Percentiles rank a stretch among this genome's conserved stretches.
Evolutionary conservation across 352 stramenopile genomes (phyloP).

Genomic region (Pythium plurisporium): DNA sequence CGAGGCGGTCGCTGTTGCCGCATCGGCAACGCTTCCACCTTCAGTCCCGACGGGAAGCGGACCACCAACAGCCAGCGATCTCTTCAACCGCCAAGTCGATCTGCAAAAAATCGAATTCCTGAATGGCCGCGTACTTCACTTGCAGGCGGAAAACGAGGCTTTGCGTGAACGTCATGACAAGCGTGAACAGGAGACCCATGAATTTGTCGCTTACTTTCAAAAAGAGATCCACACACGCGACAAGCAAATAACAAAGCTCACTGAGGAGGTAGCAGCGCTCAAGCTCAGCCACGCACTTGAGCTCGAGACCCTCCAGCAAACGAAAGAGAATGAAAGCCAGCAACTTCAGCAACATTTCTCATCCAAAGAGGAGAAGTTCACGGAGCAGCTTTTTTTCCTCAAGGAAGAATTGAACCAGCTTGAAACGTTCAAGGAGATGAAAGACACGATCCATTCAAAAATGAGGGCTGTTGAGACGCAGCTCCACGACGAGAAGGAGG

Average conservation of each 20-base stretch:
- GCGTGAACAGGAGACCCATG: constrained; percentile 90
- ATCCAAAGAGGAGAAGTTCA: constrained; percentile 47
- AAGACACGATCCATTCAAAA: constrained; percentile 50
- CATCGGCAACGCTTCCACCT: neutral
- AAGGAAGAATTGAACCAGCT: constrained; percentile 66
- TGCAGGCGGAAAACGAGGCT: constrained; percentile 77
- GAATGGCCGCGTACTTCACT: constrained; percentile 46
- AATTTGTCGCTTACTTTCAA: constrained; percentile 94
- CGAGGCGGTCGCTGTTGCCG: neutral
- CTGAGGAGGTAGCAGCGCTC: constrained; percentile 69
- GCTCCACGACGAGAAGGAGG: constrained; percentile 48
- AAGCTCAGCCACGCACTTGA: constrained; percentile 62
- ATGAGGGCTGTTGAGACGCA: constrained; percentile 60
- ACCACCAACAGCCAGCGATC: constrained; percentile 32
- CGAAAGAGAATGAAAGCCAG: constrained; percentile 43
- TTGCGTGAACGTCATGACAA: constrained; percentile 78
- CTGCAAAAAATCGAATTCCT: constrained; percentile 59
- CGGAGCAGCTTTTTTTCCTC: constrained; percentile 53
- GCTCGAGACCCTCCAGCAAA: constrained; percentile 41
- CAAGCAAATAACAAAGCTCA: constrained; percentile 70
- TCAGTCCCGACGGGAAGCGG: neutral
- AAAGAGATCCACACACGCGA: constrained; percentile 86
- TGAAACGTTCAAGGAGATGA: constrained; percentile 65
- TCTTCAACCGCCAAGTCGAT: constrained; percentile 72
- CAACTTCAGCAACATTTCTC: constrained; percentile 40